phyloP scores from a whole-genome alignment of 805 yeast species.

The Starmerella bacillaris region DNA sequence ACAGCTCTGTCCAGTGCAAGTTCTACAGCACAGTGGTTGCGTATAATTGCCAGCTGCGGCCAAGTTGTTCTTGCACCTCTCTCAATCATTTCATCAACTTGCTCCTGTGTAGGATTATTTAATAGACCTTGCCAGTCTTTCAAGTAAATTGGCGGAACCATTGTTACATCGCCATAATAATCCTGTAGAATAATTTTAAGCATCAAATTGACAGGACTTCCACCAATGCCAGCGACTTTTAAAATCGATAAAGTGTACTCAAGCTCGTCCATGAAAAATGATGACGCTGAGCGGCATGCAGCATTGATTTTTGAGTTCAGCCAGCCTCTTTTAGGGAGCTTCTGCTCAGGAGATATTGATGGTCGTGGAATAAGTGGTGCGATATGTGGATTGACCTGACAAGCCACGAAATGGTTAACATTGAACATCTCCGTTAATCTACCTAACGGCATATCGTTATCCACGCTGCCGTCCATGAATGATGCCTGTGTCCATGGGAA shows the following conservation, averaged over 20 bases:
- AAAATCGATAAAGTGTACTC: constrained; percentile 59
- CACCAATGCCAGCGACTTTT: constrained; percentile 59
- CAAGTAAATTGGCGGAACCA: constrained; percentile 53
- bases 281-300: constrained; percentile 29
- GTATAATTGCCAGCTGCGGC: constrained; percentile 74
- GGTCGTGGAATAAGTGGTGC: constrained; percentile 47
- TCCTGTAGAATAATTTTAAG: constrained; percentile 66
- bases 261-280: constrained; percentile 45
- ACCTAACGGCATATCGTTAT: constrained; percentile 79
- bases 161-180: constrained; percentile 87
- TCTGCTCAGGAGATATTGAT: background rate
- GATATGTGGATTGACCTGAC: constrained; percentile 94
- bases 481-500: constrained; percentile 71
- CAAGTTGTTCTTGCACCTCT: constrained; percentile 87
- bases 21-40: constrained; percentile 81
- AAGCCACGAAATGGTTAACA: constrained; percentile 91
- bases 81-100: constrained; percentile 46
- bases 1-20: constrained; percentile 72
- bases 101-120: constrained; percentile 66
- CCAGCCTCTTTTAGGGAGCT: constrained; percentile 9
- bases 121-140: constrained; percentile 45
- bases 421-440: constrained; percentile 91
- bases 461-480: constrained; percentile 91
- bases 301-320: background rate
- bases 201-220: constrained; percentile 52